Conservation (phyloP, 306 rosid species). For the Citrullus colocynthis region DNA sequence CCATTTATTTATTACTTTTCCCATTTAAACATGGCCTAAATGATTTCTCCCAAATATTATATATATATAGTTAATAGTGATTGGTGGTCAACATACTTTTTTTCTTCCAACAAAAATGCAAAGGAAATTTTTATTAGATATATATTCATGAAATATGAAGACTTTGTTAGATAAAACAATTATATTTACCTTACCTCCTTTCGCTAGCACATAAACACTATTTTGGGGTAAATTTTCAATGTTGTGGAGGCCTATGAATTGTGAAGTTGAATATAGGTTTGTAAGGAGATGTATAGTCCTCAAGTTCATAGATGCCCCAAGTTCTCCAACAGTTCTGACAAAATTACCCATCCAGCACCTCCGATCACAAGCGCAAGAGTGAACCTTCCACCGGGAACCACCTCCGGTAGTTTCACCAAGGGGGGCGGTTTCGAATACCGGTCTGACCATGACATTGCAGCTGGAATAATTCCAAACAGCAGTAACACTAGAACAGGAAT, state of each 20-base stretch:
- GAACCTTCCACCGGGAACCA: slow-evolving; percentile 76
- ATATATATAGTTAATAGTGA: too few relatives aligned
- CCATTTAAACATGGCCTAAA: too few relatives aligned
- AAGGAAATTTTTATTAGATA: too few relatives aligned
- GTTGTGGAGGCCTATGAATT: not conserved
- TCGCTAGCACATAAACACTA: too few relatives aligned
- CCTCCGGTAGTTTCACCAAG: slow-evolving; percentile 30
- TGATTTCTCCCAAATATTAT: too few relatives aligned
- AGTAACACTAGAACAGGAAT: slow-evolving; percentile 33
- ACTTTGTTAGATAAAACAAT: too few relatives aligned
- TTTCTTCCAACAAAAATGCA: too few relatives aligned
- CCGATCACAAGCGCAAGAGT: slow-evolving; percentile 56
- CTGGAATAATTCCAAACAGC: slow-evolving; percentile 68
- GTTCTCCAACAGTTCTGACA: slow-evolving; percentile 44
- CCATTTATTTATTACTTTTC: too few relatives aligned
- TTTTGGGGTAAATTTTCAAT: too few relatives aligned
- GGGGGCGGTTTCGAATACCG: slow-evolving; percentile 38
- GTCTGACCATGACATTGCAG: slow-evolving; percentile 73
- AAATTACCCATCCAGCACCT: slow-evolving; percentile 48
- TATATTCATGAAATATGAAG: too few relatives aligned
- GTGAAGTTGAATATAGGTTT: not conserved
- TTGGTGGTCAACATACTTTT: too few relatives aligned
- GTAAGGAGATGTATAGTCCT: not conserved
- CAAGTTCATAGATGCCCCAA: slow-evolving; percentile 23
- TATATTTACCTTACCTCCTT: too few relatives aligned